These are phyloP conservation scores for Oryza brachyantha DNA, from an alignment of 176 grass and related monocot species.

Conservation along the genomic window DNA sequence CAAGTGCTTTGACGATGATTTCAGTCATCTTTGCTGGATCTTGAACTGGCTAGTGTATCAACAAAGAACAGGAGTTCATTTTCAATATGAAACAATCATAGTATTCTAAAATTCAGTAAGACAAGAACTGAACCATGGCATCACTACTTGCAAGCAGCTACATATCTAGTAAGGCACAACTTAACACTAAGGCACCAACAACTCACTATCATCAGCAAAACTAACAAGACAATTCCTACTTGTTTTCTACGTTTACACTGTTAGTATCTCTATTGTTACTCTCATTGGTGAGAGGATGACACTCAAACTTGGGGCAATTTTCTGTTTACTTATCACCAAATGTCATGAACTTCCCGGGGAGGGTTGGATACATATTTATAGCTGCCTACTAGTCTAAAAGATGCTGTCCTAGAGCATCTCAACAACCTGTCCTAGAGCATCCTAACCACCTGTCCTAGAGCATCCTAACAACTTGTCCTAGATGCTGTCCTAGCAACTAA, in stretches of 20 bases:
- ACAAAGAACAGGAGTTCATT: conserved; percentile 6
- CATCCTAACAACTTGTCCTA: too few relatives aligned
- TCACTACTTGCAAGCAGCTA: conserved; percentile 4
- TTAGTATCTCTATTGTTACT: too few relatives aligned
- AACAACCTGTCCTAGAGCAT: too few relatives aligned
- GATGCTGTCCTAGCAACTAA: too few relatives aligned
- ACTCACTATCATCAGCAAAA: neutral
- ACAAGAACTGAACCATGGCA: neutral
- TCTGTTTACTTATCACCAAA: too few relatives aligned
- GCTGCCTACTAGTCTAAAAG: too few relatives aligned
- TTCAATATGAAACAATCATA: neutral
- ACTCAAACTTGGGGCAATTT: too few relatives aligned
- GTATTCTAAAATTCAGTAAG: neutral
- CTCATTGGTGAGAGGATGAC: too few relatives aligned
- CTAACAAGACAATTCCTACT: neutral
- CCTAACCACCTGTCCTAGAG: too few relatives aligned
- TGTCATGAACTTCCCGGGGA: too few relatives aligned
- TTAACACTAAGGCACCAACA: neutral
- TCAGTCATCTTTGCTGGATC: conserved; percentile 87
- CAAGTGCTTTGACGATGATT: conserved; percentile 78
- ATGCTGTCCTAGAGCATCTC: too few relatives aligned
- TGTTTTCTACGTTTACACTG: neutral
- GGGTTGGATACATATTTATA: too few relatives aligned
- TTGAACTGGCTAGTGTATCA: conserved; percentile 79
- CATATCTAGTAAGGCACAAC: neutral